phyloP scores from a whole-genome alignment of 768 basidiomycete genomes.

The Scleroderma citrinum region DNA sequence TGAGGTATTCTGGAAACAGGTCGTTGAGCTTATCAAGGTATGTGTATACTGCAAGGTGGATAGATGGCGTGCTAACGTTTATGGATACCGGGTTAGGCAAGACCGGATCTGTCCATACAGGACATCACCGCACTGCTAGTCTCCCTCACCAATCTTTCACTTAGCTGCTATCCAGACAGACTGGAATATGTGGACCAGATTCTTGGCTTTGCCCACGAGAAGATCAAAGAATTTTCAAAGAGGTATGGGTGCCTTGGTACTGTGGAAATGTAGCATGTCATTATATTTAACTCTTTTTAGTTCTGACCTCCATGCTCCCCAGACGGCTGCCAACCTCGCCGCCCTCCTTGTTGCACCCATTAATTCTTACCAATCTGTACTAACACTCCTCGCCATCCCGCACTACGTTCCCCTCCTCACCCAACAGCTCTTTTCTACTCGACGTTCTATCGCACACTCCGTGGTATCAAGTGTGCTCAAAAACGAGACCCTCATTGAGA shows the following conservation, averaged over 20 bases:
- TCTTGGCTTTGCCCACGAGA: conserved; percentile 79
- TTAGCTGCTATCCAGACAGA: conserved; percentile 96
- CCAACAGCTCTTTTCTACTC: conserved; percentile 83
- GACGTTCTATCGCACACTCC: conserved; percentile 90
- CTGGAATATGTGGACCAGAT: conserved; percentile 98
- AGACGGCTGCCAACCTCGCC: conserved; percentile 87
- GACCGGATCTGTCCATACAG: conserved; percentile 95
- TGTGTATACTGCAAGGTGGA: conserved; percentile 10
- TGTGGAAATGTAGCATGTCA: conserved; percentile 3
- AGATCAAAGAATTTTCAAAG: conserved; percentile 78
- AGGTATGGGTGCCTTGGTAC: conserved; percentile 42
- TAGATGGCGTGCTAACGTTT: conserved; percentile 1
- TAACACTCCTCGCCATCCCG: conserved; percentile 94
- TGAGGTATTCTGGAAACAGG: conserved; percentile 98
- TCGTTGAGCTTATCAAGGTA: conserved; percentile 96
- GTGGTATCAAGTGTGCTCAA: conserved; percentile 92
- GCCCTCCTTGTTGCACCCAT: conserved; percentile 90
- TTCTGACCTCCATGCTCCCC: conserved; percentile 81
- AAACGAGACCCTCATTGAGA: conserved; percentile 93
- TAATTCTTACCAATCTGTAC: conserved; percentile 92
- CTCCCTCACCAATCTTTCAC: conserved; percentile 88
- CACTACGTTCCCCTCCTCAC: conserved; percentile 79
- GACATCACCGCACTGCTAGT: conserved; percentile 96
- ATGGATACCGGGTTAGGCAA: conserved; percentile 50
- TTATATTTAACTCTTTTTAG: conserved; percentile 34